Base-by-base conservation (phyloP, 2,329 filamentous ascomycete genomes). In the Coleophoma cylindrospora region DNA sequence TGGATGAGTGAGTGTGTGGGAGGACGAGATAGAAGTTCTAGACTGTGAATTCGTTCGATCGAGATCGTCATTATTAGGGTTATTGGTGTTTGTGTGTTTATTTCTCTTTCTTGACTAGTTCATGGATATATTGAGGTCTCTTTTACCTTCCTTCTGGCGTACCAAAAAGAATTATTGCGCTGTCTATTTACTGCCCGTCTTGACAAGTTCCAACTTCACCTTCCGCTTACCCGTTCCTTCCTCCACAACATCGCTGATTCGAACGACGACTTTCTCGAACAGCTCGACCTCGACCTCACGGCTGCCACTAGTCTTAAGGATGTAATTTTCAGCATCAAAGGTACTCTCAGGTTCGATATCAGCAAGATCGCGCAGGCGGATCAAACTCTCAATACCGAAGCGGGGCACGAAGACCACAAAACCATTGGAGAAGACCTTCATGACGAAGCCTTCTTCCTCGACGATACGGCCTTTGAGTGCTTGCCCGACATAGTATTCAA, bases 401-500 rank as follows among this genome's bases (percentile, higher is more conserved):
- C 90, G 77, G 7, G 94, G 94, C 45, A 99, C 92, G 54, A 97
- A 91, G 11, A 97, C 91, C 15, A 97, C 94, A 61, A 96, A 92
- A 7, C 94, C 94, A 70, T 99, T 99, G 66, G 88, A 91, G 70
- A 99, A 99, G 48, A 99, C 87, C 65, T 89, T 89, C 88, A 99
- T 95, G 43, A 99, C 84, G 67, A 96, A 97, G 3, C 89, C 94
- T 51, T 96, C 91, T 68, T 96, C 91, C 61, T 91, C 86, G 8
- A 81, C 80, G 32, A 81, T 75, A 57, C 76, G 74, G 55, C 81
- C 90, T 72, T 94, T 94, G 50, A 99, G 84, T 12, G 92, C 91
- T 72, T 99, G 94, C 0, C 94, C 94, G 45, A 99, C 94, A 66
- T 97, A 99, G 73, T 97, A 99, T 61, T 96, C 91, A 55, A 99